These are phyloP conservation scores for Hypoxylon sp. DNA, from an alignment of 2,329 filamentous ascomycete species.

Conservation along the genomic window DNA sequence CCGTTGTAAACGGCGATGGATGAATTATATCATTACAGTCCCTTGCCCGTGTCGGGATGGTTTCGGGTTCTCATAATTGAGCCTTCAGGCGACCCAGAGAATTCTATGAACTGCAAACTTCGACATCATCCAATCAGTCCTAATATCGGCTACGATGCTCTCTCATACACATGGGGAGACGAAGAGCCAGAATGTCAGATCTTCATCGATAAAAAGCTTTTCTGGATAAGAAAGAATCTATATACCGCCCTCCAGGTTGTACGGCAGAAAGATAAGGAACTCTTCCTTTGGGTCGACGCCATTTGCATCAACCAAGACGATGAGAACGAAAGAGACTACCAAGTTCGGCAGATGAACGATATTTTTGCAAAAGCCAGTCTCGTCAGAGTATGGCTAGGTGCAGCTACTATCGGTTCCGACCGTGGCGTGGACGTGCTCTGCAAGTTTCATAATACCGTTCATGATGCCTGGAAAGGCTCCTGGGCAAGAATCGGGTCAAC, in stretches of 20 bases:
- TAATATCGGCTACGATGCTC: background rate
- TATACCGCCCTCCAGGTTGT: background rate
- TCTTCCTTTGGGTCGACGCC: background rate
- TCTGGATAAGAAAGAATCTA: slow-evolving; percentile 6
- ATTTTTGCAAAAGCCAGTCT: background rate
- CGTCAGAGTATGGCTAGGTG: background rate
- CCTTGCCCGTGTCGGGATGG: background rate
- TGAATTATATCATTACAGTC: background rate
- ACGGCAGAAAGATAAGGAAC: background rate
- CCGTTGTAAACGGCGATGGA: background rate
- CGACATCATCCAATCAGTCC: background rate
- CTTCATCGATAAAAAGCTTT: background rate
- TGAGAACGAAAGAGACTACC: background rate
- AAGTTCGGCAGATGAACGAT: slow-evolving; percentile 1
- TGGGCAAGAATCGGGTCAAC: background rate
- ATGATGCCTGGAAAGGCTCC: background rate
- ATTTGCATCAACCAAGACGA: background rate
- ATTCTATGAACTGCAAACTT: background rate
- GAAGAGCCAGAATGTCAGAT: background rate
- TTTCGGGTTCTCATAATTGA: background rate
- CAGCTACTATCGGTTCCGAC: background rate
- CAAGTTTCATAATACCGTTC: background rate
- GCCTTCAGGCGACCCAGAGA: background rate
- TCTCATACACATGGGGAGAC: background rate
- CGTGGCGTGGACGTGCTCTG: background rate